These are phyloP conservation scores for Candida coquimbonensis DNA, from an alignment of 805 yeast genomes.

Conservation along the genomic window DNA sequence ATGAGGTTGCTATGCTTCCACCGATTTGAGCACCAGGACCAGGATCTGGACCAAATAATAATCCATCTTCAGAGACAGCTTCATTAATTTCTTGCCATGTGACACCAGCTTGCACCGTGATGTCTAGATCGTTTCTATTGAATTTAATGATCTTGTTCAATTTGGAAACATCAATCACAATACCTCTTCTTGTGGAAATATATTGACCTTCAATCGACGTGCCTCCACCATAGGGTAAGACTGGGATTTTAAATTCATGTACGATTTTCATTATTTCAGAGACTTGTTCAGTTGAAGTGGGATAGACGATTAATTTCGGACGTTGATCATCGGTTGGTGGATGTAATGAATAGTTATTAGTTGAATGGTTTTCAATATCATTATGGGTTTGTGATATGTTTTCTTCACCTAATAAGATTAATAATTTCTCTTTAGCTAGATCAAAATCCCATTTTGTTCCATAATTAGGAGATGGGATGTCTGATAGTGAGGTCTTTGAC, in stretches of 20 bases:
- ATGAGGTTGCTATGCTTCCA: constrained; percentile 71
- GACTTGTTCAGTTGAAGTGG: constrained; percentile 49
- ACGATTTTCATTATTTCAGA: constrained; percentile 46
- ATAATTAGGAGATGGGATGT: constrained; percentile 21
- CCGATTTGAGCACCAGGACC: constrained; percentile 77
- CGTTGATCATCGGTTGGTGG: constrained; percentile 41
- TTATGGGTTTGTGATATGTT: constrained; percentile 15
- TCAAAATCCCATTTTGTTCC: constrained; percentile 22
- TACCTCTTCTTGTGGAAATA: constrained; percentile 52
- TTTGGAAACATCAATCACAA: constrained; percentile 51
- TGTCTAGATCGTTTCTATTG: constrained; percentile 58
- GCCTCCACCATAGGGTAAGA: constrained; percentile 57
- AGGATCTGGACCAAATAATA: constrained; percentile 67
- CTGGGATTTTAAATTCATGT: constrained; percentile 46
- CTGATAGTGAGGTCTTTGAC: constrained; percentile 17
- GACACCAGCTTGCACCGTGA: constrained; percentile 67
- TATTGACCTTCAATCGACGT: constrained; percentile 63
- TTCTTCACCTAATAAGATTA: constrained; percentile 26
- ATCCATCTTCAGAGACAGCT: constrained; percentile 35
- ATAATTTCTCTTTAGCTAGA: constrained; percentile 15
- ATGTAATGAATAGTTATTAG: constrained; percentile 43
- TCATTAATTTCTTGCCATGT: constrained; percentile 67
- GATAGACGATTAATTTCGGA: constrained; percentile 45
- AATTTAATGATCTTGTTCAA: constrained; percentile 52
- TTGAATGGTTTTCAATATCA: constrained; percentile 37